Base-by-base conservation (phyloP, 305 asterid species). In the Fraxinus albicans region DNA sequence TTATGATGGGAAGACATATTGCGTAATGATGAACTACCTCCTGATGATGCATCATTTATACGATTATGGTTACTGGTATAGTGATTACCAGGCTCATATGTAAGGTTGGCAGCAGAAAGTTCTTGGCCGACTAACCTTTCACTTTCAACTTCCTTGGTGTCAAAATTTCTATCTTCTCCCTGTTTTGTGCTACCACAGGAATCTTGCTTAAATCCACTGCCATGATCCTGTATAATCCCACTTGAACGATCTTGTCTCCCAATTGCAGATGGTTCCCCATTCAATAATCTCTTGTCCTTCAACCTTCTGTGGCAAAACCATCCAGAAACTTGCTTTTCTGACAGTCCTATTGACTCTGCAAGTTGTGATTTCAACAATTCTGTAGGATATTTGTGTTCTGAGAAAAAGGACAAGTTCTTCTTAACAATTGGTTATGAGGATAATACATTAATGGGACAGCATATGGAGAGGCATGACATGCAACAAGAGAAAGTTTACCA, bases 241-340 rank as follows among this genome's bases (percentile, higher is more conserved):
- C 94, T 94, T 42, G 94, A 93, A 67, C 89, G 88, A 53, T 92
- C 97, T 87, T 92, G 97, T 83, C 86, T 89, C 84, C 92, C 93
- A 78, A 79, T 85, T 80, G 82, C 77, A 78, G 80, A 35, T 76
- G 74, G 85, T 81, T 90, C 94, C 34, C 89, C 93, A 70, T 83
- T 88, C 76, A 76, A 25, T 79, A 90, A 21, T 85, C 84, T 95
- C 90, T 95, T 94, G 89, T 94, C 98, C 87, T 94, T 95, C 86
- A 92, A 84, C 87, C 98, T 90, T 83, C 97, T 88, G 83, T 95
- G 98, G 83, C 98, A 95, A 88, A 95, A 95, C 98, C 98, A 95
- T 36, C 97, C 98, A 25, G 98, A 91, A 77, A 95, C 90, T 91
- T 94, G 98, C 89, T 92, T 95, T 82, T 95, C 98, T 36, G 98